These are phyloP conservation scores for Orbilia quercus DNA, from an alignment of 2,329 filamentous ascomycete species.

Conservation along the genomic window DNA sequence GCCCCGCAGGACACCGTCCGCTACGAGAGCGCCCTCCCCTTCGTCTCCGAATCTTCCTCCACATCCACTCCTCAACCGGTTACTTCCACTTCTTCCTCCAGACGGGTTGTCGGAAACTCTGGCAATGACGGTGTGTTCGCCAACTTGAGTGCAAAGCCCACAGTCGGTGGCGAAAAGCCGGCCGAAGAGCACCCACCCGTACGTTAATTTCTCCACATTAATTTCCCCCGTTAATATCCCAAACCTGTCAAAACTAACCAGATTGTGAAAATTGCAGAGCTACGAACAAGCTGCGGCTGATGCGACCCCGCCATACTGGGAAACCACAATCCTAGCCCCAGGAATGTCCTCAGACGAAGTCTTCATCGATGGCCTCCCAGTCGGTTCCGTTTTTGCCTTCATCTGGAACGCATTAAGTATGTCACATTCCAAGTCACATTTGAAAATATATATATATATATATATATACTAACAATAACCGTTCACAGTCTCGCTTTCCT, in stretches of 20 bases:
- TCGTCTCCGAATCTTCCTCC: conserved; percentile 56
- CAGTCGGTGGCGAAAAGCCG: conserved; percentile 76
- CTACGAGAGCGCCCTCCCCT: conserved; percentile 56
- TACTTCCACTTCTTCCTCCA: conserved; percentile 63
- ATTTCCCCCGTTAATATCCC: background rate
- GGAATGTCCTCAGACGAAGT: conserved; percentile 94
- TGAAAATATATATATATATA: too few species aligned
- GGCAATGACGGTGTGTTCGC: conserved; percentile 95
- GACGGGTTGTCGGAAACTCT: conserved; percentile 77
- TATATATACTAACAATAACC: conserved; percentile 20
- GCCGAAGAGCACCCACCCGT: conserved; percentile 93
- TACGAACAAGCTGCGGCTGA: conserved; percentile 99
- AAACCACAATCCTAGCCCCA: conserved; percentile 95
- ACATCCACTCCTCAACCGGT: conserved; percentile 59
- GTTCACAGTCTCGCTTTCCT: conserved; percentile 80
- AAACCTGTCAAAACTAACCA: conserved; percentile 21
- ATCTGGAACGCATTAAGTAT: conserved; percentile 87
- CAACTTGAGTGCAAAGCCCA: conserved; percentile 90
- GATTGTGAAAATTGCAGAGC: conserved; percentile 69
- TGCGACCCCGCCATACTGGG: conserved; percentile 96
- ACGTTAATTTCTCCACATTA: conserved; percentile 65
- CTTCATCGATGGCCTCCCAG: conserved; percentile 94
- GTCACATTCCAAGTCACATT: conserved; percentile 22
- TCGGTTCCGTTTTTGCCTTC: conserved; percentile 86
- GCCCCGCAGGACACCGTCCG: conserved; percentile 56